Percentiles rank a stretch among this genome's conserved stretches.
Conservation (phyloP, 2,329 filamentous ascomycete genomes). For the Chaetoscypha palmicola region DNA sequence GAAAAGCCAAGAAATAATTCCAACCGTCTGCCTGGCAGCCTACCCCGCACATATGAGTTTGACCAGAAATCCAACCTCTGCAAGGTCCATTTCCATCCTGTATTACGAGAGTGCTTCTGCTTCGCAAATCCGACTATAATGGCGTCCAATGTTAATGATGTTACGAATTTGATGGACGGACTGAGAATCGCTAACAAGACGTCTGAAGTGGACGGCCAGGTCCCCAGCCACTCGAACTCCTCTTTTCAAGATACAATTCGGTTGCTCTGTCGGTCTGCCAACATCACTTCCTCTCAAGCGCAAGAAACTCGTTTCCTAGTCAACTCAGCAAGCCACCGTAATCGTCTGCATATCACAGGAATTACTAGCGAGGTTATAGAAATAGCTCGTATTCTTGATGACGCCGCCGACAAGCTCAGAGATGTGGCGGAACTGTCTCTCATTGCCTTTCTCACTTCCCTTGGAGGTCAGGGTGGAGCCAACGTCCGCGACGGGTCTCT, state of each 20-base stretch:
- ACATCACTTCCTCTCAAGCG: not conserved
- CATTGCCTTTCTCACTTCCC: constrained; percentile 1
- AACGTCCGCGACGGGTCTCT: not conserved
- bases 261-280: constrained; percentile 1
- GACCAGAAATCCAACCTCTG: too few relatives aligned
- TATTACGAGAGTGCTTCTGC: too few relatives aligned
- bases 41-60: too few relatives aligned
- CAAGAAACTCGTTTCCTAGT: not conserved
- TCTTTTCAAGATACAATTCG: not conserved
- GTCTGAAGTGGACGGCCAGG: not conserved
- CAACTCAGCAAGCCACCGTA: not conserved
- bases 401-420: not conserved
- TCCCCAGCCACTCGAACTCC: not conserved
- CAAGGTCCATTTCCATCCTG: too few relatives aligned
- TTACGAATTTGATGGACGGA: not conserved
- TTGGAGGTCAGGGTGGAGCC: not conserved
- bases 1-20: too few relatives aligned
- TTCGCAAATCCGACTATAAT: not conserved
- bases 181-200: not conserved
- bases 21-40: too few relatives aligned
- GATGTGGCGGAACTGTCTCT: constrained; percentile 1
- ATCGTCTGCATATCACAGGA: not conserved
- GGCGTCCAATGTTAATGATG: not conserved
- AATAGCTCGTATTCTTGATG: constrained; percentile 4
- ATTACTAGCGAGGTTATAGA: not conserved